phyloP scores from a whole-genome alignment of 129 eudicot genomes.

The Helichrysum umbraculigerum region DNA sequence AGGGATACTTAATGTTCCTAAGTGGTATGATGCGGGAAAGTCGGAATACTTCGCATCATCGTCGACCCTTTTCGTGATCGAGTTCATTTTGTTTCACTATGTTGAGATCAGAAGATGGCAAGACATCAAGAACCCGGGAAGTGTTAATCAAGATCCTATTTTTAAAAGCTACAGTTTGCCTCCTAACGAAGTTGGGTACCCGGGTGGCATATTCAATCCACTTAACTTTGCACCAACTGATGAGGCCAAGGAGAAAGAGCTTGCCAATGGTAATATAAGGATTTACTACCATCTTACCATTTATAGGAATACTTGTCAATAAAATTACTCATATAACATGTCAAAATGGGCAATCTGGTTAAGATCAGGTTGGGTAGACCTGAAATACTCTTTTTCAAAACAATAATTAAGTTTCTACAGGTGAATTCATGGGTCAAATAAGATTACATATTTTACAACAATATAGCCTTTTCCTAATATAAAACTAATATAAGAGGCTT shows the following conservation, averaged over 20 bases:
- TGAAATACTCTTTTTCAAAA: background rate
- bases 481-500: background rate
- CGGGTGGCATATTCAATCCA: constrained; percentile 95
- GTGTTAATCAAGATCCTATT: constrained; percentile 96
- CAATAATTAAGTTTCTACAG: background rate
- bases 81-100: constrained; percentile 94
- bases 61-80: constrained; percentile 90
- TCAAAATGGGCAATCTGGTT: background rate
- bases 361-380: background rate
- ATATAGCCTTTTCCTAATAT: background rate
- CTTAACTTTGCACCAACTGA: constrained; percentile 81
- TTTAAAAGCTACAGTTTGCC: constrained; percentile 96
- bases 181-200: constrained; percentile 85
- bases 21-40: constrained; percentile 92
- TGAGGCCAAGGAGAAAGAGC: constrained; percentile 94
- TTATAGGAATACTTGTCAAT: background rate
- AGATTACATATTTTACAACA: background rate
- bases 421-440: background rate
- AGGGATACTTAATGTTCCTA: constrained; percentile 77
- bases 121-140: constrained; percentile 97
- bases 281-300: constrained; percentile 1
- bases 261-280: constrained; percentile 78
- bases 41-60: constrained; percentile 87
- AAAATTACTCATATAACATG: background rate
- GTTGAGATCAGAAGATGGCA: constrained; percentile 99